These are phyloP conservation scores for Microbotryomycetes sp. DNA, from an alignment of 1,284 basidiomycete genomes.

Conservation along the genomic window DNA sequence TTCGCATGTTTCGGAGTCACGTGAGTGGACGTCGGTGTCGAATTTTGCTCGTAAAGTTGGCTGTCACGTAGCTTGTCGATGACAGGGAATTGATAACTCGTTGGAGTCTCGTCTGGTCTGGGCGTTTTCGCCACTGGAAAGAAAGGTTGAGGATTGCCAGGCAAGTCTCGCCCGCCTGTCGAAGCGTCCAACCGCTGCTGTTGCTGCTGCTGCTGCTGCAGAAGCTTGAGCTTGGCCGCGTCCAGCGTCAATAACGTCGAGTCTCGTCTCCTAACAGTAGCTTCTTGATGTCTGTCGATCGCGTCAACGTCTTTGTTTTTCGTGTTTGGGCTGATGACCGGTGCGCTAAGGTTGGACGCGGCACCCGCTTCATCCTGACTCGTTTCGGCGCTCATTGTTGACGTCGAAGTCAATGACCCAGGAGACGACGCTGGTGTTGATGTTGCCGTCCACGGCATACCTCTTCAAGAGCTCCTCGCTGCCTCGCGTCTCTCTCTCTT, in stretches of 20 bases:
- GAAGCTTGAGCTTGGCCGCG: background rate
- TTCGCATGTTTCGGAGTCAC: background rate
- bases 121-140: background rate
- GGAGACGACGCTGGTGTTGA: background rate
- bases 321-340: background rate
- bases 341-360: background rate
- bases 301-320: no score
- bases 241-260: background rate
- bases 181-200: background rate
- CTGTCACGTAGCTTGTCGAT: background rate
- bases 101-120: background rate
- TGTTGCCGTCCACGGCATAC: no score
- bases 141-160: background rate
- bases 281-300: no score
- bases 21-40: background rate
- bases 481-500: no score
- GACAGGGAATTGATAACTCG: slow-evolving; percentile 1
- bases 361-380: background rate
- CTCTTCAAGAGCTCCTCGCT: no score
- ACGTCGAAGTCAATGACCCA: background rate
- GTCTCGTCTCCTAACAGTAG: background rate
- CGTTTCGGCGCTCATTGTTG: background rate
- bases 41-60: background rate
- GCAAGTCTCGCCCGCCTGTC: background rate
- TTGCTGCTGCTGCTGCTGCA: background rate